phyloP scores from a whole-genome alignment of 139 green algal species.

The Limnomonas spitsbergensis region DNA sequence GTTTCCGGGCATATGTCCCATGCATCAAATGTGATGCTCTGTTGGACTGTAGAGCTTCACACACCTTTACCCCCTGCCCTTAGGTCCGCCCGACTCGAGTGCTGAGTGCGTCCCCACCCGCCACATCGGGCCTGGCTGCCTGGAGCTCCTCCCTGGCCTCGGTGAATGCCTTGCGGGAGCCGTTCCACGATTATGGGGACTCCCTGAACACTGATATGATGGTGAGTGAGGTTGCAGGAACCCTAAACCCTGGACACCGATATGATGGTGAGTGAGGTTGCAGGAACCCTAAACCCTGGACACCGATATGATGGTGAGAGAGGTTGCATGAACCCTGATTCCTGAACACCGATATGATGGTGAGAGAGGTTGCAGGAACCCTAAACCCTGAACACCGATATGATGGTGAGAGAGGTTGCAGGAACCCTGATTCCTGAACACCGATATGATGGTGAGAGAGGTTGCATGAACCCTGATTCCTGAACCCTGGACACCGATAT shows the following conservation, averaged over 20 bases:
- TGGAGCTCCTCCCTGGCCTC: neutral
- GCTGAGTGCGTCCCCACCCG: neutral
- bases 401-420: slow-evolving; percentile 1
- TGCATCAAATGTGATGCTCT: no score
- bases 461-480: neutral
- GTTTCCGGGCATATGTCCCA: no score
- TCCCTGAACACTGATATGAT: slow-evolving; percentile 32
- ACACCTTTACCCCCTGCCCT: neutral
- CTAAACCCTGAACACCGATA: neutral
- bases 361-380: neutral
- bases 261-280: slow-evolving; percentile 28
- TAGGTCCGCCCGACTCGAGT: neutral
- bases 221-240: slow-evolving; percentile 20
- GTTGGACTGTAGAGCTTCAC: no score
- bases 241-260: slow-evolving; percentile 12
- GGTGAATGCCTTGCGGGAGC: neutral
- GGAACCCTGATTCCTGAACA: neutral
- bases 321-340: neutral
- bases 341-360: neutral
- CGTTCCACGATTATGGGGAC: slow-evolving; percentile 33
- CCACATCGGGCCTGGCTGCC: neutral
- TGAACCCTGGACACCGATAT: neutral
- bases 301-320: neutral
- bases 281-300: neutral
- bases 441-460: neutral